Conservation (phyloP, 768 basidiomycete species). For the Russula lepida region DNA sequence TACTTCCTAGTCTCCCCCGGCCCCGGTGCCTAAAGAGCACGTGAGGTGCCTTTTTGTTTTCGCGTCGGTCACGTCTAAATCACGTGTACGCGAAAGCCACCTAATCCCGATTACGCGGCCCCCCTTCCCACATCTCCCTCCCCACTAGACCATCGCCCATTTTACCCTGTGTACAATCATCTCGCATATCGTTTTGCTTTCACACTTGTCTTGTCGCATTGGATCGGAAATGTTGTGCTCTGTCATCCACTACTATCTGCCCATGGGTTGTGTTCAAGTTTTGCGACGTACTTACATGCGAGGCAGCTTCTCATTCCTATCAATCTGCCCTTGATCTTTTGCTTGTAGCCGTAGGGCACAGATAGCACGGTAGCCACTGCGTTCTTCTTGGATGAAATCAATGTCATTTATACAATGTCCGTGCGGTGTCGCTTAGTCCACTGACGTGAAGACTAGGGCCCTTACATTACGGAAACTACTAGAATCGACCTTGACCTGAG, state of each 20-base stretch:
- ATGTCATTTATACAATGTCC: neutral
- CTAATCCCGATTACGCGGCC: neutral
- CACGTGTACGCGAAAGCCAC: slow-evolving; percentile 13
- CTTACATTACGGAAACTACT: too few species aligned
- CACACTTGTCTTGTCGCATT: slow-evolving; percentile 17
- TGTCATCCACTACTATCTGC: neutral
- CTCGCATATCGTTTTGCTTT: slow-evolving; percentile 15
- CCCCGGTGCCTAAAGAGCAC: neutral
- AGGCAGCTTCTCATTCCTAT: neutral
- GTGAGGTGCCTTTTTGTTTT: slow-evolving; percentile 1
- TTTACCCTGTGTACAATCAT: slow-evolving; percentile 1
- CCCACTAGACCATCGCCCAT: neutral
- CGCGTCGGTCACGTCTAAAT: slow-evolving; percentile 7
- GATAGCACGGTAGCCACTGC: neutral
- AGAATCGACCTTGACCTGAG: too few species aligned
- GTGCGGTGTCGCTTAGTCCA: neutral
- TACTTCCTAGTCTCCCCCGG: neutral
- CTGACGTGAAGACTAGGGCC: neutral
- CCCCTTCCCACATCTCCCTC: neutral
- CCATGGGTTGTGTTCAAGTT: neutral
- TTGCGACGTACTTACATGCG: neutral
- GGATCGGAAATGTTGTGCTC: slow-evolving; percentile 9
- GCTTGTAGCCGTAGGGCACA: neutral
- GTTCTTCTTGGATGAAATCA: slow-evolving; percentile 3
- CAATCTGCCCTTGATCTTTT: neutral